Evolutionary conservation across 805 yeast genomes (phyloP).

Genomic region (Yarrowia yakushimensis): DNA sequence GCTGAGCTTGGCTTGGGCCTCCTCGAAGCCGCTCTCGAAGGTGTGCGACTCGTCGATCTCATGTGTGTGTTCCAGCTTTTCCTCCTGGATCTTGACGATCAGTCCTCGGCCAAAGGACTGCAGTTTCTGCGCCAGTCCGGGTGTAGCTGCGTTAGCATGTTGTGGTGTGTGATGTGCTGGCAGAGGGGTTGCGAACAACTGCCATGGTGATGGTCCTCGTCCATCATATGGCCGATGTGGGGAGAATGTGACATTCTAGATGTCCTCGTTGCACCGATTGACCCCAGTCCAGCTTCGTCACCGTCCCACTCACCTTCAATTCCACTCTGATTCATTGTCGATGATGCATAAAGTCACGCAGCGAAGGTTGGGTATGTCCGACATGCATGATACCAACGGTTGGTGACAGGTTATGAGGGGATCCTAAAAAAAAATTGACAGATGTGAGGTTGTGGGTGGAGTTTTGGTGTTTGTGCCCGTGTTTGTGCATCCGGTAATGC

Average conservation of each 20-base stretch:
- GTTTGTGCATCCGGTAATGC: no score
- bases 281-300: no score
- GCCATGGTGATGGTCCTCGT: no score
- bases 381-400: neutral
- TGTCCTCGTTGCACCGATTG: no score
- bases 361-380: neutral
- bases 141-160: constrained; percentile 7
- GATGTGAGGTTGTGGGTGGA: no score
- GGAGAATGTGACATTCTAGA: no score
- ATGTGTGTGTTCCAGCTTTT: constrained; percentile 26
- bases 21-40: constrained; percentile 40
- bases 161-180: no score
- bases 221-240: no score
- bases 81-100: constrained; percentile 41
- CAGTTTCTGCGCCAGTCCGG: constrained; percentile 26
- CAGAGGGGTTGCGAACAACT: neutral
- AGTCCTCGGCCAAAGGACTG: constrained; percentile 38
- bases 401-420: neutral
- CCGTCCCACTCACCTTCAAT: constrained; percentile 13
- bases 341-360: constrained; percentile 24
- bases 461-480: no score
- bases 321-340: constrained; percentile 25
- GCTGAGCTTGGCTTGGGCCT: constrained; percentile 37
- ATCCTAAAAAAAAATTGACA: no score
- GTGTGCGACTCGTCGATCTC: constrained; percentile 36